Conservation (phyloP, 225 moss, liverwort and hornwort genomes). For the Sphagnum tenellum region DNA sequence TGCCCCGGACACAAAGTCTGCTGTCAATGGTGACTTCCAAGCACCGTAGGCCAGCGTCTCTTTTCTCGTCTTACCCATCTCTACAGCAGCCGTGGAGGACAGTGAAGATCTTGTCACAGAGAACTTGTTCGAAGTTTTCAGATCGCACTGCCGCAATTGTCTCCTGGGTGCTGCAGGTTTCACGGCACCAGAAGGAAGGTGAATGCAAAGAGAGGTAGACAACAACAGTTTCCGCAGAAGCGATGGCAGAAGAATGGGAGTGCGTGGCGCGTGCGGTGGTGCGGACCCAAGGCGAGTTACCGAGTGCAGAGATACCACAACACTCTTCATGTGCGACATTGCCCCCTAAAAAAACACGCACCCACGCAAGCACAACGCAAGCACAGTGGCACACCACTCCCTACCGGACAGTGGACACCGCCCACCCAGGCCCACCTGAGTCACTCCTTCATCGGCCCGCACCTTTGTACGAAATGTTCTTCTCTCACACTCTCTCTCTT, state of each 20-base stretch:
- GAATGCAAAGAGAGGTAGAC: conserved; percentile 5
- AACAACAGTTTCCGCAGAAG: conserved; percentile 29
- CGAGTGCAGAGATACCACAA: conserved; percentile 26
- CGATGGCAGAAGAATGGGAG: conserved; percentile 18
- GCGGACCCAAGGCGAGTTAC: conserved; percentile 16
- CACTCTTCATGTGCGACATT: conserved; percentile 31
- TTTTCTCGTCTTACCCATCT: conserved; percentile 50
- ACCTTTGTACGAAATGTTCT: no score
- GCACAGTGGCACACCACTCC: no score
- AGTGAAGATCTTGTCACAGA: conserved; percentile 8
- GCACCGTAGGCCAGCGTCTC: conserved; percentile 60
- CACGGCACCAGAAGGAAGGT: not conserved
- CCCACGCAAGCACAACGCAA: no score
- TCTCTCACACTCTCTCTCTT: no score
- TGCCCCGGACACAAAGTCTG: conserved; percentile 72
- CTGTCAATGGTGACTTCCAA: conserved; percentile 81
- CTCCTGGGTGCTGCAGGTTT: not conserved
- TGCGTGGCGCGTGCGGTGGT: conserved; percentile 16
- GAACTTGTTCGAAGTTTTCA: not conserved
- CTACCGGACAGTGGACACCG: no score
- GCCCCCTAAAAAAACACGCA: not conserved
- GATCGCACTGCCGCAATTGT: not conserved
- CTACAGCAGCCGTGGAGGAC: conserved; percentile 5
- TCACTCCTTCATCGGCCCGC: no score
- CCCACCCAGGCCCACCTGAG: no score